Evolutionary conservation across 2,329 filamentous ascomycete species (phyloP).

Genomic region (Epichloe typhina): DNA sequence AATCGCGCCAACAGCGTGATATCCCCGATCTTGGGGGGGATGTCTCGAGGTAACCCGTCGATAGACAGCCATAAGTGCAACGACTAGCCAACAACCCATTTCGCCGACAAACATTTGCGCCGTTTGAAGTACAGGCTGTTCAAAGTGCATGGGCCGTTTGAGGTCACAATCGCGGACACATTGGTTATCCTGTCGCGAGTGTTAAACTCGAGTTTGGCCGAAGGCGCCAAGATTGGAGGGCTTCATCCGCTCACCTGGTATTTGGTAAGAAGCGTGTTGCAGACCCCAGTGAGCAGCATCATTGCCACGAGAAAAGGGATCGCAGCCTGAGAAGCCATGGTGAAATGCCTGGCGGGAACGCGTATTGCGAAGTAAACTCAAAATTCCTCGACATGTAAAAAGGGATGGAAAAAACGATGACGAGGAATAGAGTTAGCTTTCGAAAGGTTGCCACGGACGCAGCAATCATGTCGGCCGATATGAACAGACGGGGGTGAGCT

Average conservation of each 20-base stretch:
- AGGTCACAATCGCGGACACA: conserved; percentile 83
- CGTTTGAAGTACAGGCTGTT: conserved; percentile 93
- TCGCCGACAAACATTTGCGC: conserved; percentile 98
- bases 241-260: conserved; percentile 54
- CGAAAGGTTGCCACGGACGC: not conserved
- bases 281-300: conserved; percentile 94
- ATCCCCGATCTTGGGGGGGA: conserved; percentile 37
- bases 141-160: conserved; percentile 59
- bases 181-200: conserved; percentile 67
- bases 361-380: not conserved
- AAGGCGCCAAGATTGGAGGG: not conserved
- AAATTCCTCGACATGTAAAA: not conserved
- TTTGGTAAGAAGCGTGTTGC: conserved; percentile 94
- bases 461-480: not conserved
- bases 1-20: conserved; percentile 49
- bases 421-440: not conserved
- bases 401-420: not conserved
- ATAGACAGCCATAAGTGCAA: conserved; percentile 57
- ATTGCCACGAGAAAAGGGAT: conserved; percentile 82
- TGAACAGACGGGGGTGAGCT: not conserved
- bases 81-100: conserved; percentile 88
- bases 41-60: conserved; percentile 36
- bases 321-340: conserved; percentile 57
- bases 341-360: conserved; percentile 1
- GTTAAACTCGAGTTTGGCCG: not conserved